Evolutionary conservation across 2,329 filamentous ascomycete species (phyloP).

Genomic region (Penicillium palitans): DNA sequence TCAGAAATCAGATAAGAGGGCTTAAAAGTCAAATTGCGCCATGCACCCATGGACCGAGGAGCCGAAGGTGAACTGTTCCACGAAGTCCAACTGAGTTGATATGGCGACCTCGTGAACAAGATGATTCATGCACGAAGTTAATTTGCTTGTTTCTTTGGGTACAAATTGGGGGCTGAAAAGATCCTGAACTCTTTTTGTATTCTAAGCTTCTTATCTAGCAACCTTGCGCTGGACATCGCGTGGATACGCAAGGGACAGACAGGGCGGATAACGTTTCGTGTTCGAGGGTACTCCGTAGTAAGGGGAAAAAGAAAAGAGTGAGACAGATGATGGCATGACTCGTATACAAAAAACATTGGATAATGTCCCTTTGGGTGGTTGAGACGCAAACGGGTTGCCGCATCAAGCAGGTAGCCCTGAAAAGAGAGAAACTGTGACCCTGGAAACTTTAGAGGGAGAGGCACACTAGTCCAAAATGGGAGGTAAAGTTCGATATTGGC

Average conservation of each 20-base stretch:
- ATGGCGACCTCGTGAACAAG: background rate
- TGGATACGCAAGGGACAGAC: background rate
- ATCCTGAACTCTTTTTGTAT: background rate
- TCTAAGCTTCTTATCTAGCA: background rate
- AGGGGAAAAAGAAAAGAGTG: background rate
- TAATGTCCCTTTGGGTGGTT: background rate
- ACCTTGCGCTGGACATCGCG: background rate
- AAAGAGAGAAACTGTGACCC: slow-evolving; percentile 1
- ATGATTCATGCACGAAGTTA: background rate
- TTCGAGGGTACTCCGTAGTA: background rate
- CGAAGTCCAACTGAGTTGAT: too few species aligned
- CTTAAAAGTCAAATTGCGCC: background rate
- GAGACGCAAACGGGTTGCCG: slow-evolving; percentile 9
- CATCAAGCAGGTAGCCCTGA: background rate
- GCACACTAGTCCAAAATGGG: background rate
- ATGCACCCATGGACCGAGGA: background rate
- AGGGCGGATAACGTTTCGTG: background rate
- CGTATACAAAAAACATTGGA: background rate
- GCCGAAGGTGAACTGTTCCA: background rate
- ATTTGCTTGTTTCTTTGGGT: too few species aligned
- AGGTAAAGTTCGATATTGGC: rapidly evolving
- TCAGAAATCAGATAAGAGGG: background rate
- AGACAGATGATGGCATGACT: background rate
- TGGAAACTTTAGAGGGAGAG: background rate
- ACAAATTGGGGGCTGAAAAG: background rate